Percentiles rank a stretch among this genome's conserved stretches.
Evolutionary conservation across 2,329 filamentous ascomycete genomes (phyloP).

Genomic region (Reticulascus tulasneorum): DNA sequence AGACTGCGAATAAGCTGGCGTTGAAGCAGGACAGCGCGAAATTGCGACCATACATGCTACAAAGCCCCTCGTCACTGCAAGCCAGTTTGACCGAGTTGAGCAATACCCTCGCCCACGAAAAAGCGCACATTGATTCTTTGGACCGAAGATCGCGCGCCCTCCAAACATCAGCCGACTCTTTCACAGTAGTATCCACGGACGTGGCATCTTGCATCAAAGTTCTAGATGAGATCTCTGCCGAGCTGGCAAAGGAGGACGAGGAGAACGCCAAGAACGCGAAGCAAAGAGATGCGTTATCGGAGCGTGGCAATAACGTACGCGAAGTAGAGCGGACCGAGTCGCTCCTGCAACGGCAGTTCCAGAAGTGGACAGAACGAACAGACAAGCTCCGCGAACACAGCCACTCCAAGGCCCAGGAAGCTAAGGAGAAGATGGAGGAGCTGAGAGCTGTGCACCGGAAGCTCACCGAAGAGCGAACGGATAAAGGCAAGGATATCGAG

Average conservation of each 20-base stretch:
- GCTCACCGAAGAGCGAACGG: conserved; percentile 77
- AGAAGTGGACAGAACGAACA: conserved; percentile 82
- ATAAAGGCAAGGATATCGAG: conserved; percentile 91
- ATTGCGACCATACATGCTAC: conserved; percentile 84
- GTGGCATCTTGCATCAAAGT: conserved; percentile 85
- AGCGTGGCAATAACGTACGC: conserved; percentile 82
- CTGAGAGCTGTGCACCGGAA: conserved; percentile 74
- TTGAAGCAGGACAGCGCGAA: conserved; percentile 84
- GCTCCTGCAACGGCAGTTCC: conserved; percentile 76
- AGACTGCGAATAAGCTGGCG: conserved; percentile 64
- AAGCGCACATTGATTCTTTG: conserved; percentile 78
- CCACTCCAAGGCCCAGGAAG: conserved; percentile 73
- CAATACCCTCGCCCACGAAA: conserved; percentile 72
- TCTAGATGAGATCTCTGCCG: conserved; percentile 79
- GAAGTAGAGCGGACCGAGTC: conserved; percentile 88
- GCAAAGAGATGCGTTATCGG: conserved; percentile 82
- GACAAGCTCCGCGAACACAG: conserved; percentile 78
- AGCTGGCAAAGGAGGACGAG: conserved; percentile 87
- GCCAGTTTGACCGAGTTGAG: conserved; percentile 76
- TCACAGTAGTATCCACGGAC: conserved; percentile 77
- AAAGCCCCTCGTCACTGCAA: conserved; percentile 81
- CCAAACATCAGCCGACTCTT: conserved; percentile 89
- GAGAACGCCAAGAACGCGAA: conserved; percentile 74
- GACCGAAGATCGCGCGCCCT: conserved; percentile 85
- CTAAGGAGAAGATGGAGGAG: conserved; percentile 87